Evolutionary conservation across 1,284 basidiomycete genomes (phyloP).

Genomic region (Gymnopus androsaceus): DNA sequence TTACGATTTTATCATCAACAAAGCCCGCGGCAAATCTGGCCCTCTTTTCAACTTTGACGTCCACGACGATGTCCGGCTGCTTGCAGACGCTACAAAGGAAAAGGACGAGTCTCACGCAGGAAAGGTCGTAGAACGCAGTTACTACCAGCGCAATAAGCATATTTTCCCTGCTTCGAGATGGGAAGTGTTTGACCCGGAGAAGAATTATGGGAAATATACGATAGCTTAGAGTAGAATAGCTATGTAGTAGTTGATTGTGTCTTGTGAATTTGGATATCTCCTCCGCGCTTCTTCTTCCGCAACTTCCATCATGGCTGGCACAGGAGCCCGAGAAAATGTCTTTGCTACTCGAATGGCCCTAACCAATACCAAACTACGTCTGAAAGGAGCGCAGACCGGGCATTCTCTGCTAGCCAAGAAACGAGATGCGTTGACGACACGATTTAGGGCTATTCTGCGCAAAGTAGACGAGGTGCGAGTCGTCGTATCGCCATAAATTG

Average conservation of each 20-base stretch:
- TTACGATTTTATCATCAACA: conserved; percentile 98
- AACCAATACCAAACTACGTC: conserved; percentile 88
- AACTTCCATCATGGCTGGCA: conserved; percentile 71
- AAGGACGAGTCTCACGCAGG: conserved; percentile 99
- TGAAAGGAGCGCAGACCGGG: conserved; percentile 97
- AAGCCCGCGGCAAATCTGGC: conserved; percentile 96
- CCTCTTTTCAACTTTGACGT: conserved; percentile 99
- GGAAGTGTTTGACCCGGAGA: conserved; percentile 95
- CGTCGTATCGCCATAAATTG: neutral
- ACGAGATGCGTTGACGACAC: conserved; percentile 91
- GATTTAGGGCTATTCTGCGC: conserved; percentile 86
- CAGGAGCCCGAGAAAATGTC: conserved; percentile 86
- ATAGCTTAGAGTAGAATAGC: neutral
- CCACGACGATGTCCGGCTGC: conserved; percentile 93
- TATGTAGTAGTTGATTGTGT: neutral
- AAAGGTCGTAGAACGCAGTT: conserved; percentile 95
- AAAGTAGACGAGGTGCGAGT: conserved; percentile 89
- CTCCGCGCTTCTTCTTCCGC: neutral
- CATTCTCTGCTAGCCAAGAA: conserved; percentile 98
- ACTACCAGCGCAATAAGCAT: conserved; percentile 96
- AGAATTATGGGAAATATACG: conserved; percentile 87
- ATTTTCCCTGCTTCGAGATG: conserved; percentile 95
- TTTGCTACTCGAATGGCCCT: conserved; percentile 96
- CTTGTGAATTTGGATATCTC: neutral
- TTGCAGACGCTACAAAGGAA: conserved; percentile 94